Conservation (phyloP, 106 monocot species). For the Allium sativum region DNA sequence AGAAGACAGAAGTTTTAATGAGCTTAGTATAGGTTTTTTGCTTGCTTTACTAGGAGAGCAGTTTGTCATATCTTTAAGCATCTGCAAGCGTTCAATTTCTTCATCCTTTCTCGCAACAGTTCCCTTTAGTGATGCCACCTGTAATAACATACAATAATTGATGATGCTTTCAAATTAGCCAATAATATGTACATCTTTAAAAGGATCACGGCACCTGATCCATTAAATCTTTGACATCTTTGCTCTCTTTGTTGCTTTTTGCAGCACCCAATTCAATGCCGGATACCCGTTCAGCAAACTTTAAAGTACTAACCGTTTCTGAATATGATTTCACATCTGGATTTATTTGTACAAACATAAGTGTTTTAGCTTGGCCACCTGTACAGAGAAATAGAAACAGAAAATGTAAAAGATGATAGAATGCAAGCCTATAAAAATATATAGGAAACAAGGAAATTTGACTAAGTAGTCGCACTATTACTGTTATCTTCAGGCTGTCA, state of each 20-base stretch:
- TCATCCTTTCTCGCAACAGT: slow-evolving; percentile 73
- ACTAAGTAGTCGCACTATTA: too few relatives aligned
- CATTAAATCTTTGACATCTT: slow-evolving; percentile 44
- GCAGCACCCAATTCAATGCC: slow-evolving; percentile 66
- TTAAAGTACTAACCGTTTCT: slow-evolving; percentile 65
- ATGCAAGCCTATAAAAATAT: not conserved
- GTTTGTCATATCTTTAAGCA: slow-evolving; percentile 41
- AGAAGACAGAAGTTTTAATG: slow-evolving; percentile 39
- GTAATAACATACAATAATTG: not conserved
- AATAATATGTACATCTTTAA: not conserved
- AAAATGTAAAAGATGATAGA: slow-evolving; percentile 1
- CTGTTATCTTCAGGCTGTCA: too few relatives aligned
- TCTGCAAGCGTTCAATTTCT: slow-evolving; percentile 63
- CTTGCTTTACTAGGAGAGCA: slow-evolving; percentile 9
- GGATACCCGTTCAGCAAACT: slow-evolving; percentile 82
- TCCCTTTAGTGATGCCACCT: slow-evolving; percentile 55
- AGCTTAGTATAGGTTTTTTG: slow-evolving; percentile 8
- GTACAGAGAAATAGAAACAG: slow-evolving; percentile 4
- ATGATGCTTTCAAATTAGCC: not conserved
- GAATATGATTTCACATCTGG: slow-evolving; percentile 59
- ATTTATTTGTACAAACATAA: slow-evolving; percentile 81
- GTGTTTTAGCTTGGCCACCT: slow-evolving; percentile 79
- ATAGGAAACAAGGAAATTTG: not conserved
- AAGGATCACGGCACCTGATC: slow-evolving; percentile 27
- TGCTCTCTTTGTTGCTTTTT: slow-evolving; percentile 51